Base-by-base conservation (phyloP, 805 yeast species). In the baker's yeast (Saccharomyces cerevisiae) region DNA sequence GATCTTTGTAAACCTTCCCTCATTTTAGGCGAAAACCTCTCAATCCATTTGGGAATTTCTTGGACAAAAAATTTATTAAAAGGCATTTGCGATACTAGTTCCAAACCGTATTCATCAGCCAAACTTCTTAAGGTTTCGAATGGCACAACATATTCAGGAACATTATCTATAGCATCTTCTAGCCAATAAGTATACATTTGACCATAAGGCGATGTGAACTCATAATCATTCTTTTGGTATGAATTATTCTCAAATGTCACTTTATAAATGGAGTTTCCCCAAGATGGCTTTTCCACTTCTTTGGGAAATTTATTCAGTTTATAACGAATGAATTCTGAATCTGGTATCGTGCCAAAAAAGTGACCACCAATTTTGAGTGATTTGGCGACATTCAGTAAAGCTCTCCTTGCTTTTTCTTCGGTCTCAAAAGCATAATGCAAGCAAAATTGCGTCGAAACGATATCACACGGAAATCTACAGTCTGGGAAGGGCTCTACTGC, bases 141-240 rank as follows among this genome's bases (percentile, higher is more conserved):
- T 1, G 97, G 98, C 6, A 94, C 97, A 5, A 94, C 95, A 64
- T 87, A 94, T 66, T 94, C 99, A 0, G 98, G 98, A 26, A 94
- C 97, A 63, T 94, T 85, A 57, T 89, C 97, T 50, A 94, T 92
- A 0, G 99, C 99, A 72, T 94, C 99, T 59, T 83, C 83, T 55
- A 94, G 73, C 72, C 76, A 88, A 67, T 87, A 94, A 52, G 80
- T 81, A 69, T 94, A 94, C 62, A 81, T 77, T 69, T 91, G 87
- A 0, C 99, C 99, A 66, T 75, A 89, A 0, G 94, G 87, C 0
- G 84, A 79, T 9, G 81, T 73, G 64, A 88, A 89, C 49, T 79
- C 81, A 1, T 92, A 90, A 60, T 82, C 85, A 50, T 73, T 73
- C n/a, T 95, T 92, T 21, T 59, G 57, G 50, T 68, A 70, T 0